Percentiles rank a stretch among this genome's conserved stretches.
These are phyloP conservation scores for Aspergillus coremiiformis DNA, from an alignment of 495 filamentous ascomycete species.

Conservation along the genomic window DNA sequence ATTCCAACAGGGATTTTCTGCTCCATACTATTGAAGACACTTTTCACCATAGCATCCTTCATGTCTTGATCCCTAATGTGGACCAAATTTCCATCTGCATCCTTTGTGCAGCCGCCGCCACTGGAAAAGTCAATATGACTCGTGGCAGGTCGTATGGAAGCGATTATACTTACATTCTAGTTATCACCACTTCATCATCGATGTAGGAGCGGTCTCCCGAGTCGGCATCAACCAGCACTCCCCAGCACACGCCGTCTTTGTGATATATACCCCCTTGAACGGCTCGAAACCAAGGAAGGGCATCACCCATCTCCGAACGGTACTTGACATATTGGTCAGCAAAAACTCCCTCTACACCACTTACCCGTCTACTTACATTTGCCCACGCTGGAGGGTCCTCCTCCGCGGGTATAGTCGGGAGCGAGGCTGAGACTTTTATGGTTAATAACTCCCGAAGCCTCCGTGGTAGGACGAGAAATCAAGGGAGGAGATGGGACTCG, in stretches of 20 bases:
- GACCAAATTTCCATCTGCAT: conserved; percentile 35
- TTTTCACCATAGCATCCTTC: conserved; percentile 21
- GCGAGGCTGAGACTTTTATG: neutral
- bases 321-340: conserved; percentile 13
- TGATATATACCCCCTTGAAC: conserved; percentile 57
- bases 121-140: conserved; percentile 31
- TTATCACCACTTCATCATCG: conserved; percentile 58
- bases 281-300: conserved; percentile 56
- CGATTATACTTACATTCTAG: conserved; percentile 49
- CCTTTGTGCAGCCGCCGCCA: conserved; percentile 40
- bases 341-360: neutral
- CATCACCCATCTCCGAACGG: conserved; percentile 59
- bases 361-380: conserved; percentile 26
- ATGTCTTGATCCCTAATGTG: conserved; percentile 37
- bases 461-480: too few relatives aligned
- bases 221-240: conserved; percentile 57
- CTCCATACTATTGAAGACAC: conserved; percentile 31
- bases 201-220: conserved; percentile 50
- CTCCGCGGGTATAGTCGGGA: conserved; percentile 8
- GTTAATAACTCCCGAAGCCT: neutral
- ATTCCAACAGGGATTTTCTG: conserved; percentile 42
- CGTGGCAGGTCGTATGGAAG: neutral
- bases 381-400: conserved; percentile 52
- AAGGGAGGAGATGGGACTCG: too few relatives aligned
- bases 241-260: conserved; percentile 37